These are phyloP conservation scores for Pyrenochaeta sp. DNA, from an alignment of 2,329 filamentous ascomycete genomes.

Conservation along the genomic window DNA sequence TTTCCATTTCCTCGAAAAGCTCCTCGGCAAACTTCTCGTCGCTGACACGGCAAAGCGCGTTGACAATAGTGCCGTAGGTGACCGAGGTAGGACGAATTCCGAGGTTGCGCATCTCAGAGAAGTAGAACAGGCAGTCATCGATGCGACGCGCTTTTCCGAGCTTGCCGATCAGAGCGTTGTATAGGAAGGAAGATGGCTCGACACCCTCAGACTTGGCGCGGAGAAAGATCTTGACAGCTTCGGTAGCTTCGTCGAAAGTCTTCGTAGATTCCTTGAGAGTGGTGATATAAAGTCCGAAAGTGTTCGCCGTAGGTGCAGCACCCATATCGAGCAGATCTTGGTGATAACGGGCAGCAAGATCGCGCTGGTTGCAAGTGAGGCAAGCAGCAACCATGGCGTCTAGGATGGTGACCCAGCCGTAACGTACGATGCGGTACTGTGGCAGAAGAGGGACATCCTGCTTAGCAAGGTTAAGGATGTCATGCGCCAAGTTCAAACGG, in stretches of 20 bases:
- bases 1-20: slow-evolving; percentile 99
- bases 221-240: slow-evolving; percentile 97
- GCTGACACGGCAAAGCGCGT: slow-evolving; percentile 94
- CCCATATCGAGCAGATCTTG: slow-evolving; percentile 92
- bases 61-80: slow-evolving; percentile 98
- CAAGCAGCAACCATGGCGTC: slow-evolving; percentile 97
- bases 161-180: slow-evolving; percentile 98
- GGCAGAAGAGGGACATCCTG: slow-evolving; percentile 84
- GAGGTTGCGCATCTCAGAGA: slow-evolving; percentile 93
- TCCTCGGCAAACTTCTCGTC: slow-evolving; percentile 98
- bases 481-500: slow-evolving; percentile 81
- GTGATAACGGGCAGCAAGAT: slow-evolving; percentile 84
- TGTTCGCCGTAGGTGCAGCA: slow-evolving; percentile 92
- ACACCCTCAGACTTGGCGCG: slow-evolving; percentile 93
- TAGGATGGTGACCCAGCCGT: slow-evolving; percentile 95
- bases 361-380: slow-evolving; percentile 81
- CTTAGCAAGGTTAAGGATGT: slow-evolving; percentile 88
- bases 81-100: slow-evolving; percentile 96
- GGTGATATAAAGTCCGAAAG: slow-evolving; percentile 98
- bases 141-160: slow-evolving; percentile 97
- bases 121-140: slow-evolving; percentile 97
- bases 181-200: slow-evolving; percentile 94
- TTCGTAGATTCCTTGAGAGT: slow-evolving; percentile 96
- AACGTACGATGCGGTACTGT: slow-evolving; percentile 86
- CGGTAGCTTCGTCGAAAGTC: slow-evolving; percentile 96